Evolutionary conservation across 768 basidiomycete genomes (phyloP), one percentile per base, ranked within the genome.

Genomic region (Pleurotus djamor): DNA sequence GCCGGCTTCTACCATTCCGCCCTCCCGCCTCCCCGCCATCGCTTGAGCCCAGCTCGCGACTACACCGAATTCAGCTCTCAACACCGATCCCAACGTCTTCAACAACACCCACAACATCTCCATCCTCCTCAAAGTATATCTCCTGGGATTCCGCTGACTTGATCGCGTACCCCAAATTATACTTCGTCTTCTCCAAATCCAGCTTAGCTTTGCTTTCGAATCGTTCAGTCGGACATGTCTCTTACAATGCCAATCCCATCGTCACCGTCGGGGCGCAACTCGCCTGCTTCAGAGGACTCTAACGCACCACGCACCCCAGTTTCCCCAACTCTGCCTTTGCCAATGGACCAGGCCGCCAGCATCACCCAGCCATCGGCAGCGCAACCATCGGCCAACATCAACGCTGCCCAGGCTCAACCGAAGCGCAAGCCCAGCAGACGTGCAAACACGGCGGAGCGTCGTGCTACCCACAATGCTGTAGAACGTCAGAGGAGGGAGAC

Each of bases 381-480:
- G 21, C 21, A 28, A 28, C 10, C 54, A 7, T 10, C 54, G 2
- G 38, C 54, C 21, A 32, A 12, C 12, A 44, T 9, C 13, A 57
- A 58, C 48, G 60, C 47, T 52, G 63, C 60, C 54, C 35, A 52
- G 32, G 63, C 74, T n/a, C 81, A 83, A 61, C 69, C 76, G 60
- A 92, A 91, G 70, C 85, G 91, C 72, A 96, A 96, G 72, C 86
- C 92, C 58, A 85, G 84, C 67, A 83, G 94, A 63, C 86, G 95
- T 35, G 95, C 94, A 55, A 98, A 98, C 76, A 98, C 96, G 55
- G 96, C 95, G 54, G 96, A 98, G 72, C 92, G 96, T 73, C 80
- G 96, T 37, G 94, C 94, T 3, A 95, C 92, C 17, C 96, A 99
- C 77, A 99, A 98, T 71, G 96, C 97, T 35, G 94, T 98, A 59